Evolutionary conservation across 139 green algal species (phyloP).

Genomic region (Chlorella sp.): DNA sequence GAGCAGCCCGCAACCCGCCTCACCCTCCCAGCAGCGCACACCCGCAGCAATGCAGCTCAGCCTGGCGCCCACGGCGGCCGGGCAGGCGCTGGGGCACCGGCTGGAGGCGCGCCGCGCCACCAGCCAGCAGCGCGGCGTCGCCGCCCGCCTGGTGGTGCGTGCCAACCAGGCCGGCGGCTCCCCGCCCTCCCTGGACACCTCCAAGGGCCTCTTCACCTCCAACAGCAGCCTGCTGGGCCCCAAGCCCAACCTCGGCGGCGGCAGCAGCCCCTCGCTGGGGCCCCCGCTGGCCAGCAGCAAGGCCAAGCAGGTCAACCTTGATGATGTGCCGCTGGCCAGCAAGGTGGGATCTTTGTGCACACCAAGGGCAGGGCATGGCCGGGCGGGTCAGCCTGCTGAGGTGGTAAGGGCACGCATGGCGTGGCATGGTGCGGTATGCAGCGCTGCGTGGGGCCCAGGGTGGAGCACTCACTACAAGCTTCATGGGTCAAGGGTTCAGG

Average conservation of each 20-base stretch:
- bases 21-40: background rate
- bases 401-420: background rate
- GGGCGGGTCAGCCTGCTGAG: too few relatives aligned
- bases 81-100: background rate
- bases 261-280: background rate
- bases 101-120: background rate
- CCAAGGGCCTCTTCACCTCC: conserved; percentile 23
- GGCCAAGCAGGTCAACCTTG: conserved; percentile 32
- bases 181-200: conserved; percentile 4
- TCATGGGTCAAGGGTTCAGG: too few relatives aligned
- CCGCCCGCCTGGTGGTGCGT: conserved; percentile 4
- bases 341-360: conserved; percentile 40
- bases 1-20: background rate
- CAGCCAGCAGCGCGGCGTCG: background rate
- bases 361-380: background rate
- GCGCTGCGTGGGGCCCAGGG: too few relatives aligned
- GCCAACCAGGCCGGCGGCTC: background rate
- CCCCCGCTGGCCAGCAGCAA: conserved; percentile 16
- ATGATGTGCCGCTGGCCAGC: conserved; percentile 59
- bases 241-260: conserved; percentile 19
- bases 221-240: conserved; percentile 43
- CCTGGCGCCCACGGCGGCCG: background rate
- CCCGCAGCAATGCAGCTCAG: conserved; percentile 1
- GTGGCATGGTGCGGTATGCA: too few relatives aligned
- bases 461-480: too few relatives aligned